phyloP scores from a whole-genome alignment of 106 monocot species.

The Narthecium ossifragum region DNA sequence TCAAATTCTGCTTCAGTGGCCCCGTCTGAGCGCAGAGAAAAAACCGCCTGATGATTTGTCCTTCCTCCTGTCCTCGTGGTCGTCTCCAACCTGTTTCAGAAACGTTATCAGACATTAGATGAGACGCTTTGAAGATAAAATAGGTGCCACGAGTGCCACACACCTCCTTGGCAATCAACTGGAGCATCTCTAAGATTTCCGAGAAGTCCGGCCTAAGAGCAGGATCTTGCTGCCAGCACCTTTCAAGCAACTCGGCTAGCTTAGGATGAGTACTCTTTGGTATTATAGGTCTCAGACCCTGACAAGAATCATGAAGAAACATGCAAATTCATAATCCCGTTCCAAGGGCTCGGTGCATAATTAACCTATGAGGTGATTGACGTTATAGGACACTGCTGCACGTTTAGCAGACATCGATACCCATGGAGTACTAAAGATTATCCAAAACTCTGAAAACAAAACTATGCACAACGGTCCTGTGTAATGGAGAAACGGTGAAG shows the following conservation, averaged over 20 bases:
- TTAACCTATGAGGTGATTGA: no score
- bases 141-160: no score
- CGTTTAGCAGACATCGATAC: no score
- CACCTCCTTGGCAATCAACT: conserved; percentile 56
- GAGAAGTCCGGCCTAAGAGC: conserved; percentile 74
- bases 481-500: no score
- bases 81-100: conserved; percentile 42
- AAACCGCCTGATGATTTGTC: conserved; percentile 48
- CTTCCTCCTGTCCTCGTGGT: conserved; percentile 35
- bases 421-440: no score
- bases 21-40: conserved; percentile 43
- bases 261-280: conserved; percentile 61
- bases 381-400: no score
- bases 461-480: no score
- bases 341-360: no score
- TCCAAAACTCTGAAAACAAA: no score
- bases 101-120: neutral
- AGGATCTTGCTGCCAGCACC: conserved; percentile 91
- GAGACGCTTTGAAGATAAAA: no score
- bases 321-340: no score
- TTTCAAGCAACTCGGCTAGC: conserved; percentile 56
- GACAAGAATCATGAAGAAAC: conserved; percentile 1
- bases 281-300: conserved; percentile 83
- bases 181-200: conserved; percentile 56
- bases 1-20: conserved; percentile 30